Evolutionary conservation across 2,329 filamentous ascomycete genomes (phyloP).

Genomic region (Neopestalotiopsis rosae): DNA sequence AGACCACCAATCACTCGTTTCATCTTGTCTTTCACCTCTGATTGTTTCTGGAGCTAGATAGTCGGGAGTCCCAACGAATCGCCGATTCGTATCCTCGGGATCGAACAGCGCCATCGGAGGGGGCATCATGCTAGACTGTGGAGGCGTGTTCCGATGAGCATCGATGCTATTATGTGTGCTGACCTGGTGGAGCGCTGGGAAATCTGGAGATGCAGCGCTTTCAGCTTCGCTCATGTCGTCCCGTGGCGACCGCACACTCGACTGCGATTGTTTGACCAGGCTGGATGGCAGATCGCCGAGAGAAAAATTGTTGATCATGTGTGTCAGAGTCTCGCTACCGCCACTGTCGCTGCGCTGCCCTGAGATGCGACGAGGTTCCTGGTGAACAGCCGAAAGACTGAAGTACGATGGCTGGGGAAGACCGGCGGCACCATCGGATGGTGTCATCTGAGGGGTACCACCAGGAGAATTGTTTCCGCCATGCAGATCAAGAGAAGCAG

Average conservation of each 20-base stretch:
- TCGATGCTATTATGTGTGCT: constrained; percentile 47
- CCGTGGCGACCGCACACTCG: constrained; percentile 62
- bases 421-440: constrained; percentile 68
- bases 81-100: constrained; percentile 88
- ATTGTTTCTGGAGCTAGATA: constrained; percentile 98
- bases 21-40: constrained; percentile 91
- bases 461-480: constrained; percentile 74
- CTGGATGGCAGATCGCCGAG: constrained; percentile 64
- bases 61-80: constrained; percentile 96
- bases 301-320: constrained; percentile 82
- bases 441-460: constrained; percentile 85
- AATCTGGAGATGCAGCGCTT: constrained; percentile 77
- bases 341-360: constrained; percentile 90
- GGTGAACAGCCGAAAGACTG: constrained; percentile 64
- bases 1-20: constrained; percentile 99
- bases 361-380: constrained; percentile 73
- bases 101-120: constrained; percentile 96
- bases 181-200: constrained; percentile 67
- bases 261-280: constrained; percentile 32
- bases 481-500: constrained; percentile 90
- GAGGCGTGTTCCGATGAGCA: constrained; percentile 64
- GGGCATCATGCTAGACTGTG: constrained; percentile 75
- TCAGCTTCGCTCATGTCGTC: constrained; percentile 79
- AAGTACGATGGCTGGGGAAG: constrained; percentile 94
- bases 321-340: constrained; percentile 82